Evolutionary conservation across 148 eudicot genomes (phyloP).

Genomic region (Amaranthus cruentus): DNA sequence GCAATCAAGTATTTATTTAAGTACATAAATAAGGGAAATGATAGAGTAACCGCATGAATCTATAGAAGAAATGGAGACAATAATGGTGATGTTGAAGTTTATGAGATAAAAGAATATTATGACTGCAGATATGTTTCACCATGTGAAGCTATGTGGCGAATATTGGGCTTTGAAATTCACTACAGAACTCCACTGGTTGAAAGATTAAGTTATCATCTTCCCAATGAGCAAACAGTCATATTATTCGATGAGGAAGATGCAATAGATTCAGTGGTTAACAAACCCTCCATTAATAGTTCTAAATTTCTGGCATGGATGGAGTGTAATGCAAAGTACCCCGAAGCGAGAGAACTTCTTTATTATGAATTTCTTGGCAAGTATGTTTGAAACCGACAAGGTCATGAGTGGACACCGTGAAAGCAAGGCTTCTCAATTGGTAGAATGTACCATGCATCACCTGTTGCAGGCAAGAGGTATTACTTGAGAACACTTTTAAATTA

Average conservation of each 20-base stretch:
- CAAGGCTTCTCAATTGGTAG: neutral
- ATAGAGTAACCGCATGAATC: neutral
- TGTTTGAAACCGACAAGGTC: neutral
- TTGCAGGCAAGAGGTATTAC: neutral
- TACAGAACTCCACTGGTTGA: constrained; percentile 12
- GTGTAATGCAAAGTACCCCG: neutral
- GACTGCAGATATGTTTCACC: constrained; percentile 5
- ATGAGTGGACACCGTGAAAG: neutral
- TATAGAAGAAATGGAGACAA: neutral
- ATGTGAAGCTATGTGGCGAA: constrained; percentile 24
- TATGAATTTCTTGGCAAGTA: constrained; percentile 10
- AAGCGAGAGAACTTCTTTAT: constrained; percentile 8
- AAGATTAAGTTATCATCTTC: constrained; percentile 12
- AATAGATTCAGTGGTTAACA: neutral
- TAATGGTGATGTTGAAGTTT: neutral
- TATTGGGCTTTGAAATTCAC: constrained; percentile 12
- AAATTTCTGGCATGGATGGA: constrained; percentile 20
- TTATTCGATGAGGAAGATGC: constrained; percentile 5
- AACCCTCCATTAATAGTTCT: neutral
- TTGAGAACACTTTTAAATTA: neutral
- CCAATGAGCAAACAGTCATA: neutral
- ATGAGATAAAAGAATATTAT: neutral
- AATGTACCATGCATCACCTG: neutral
- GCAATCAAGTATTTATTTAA: neutral
- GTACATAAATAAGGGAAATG: constrained; percentile 5